Evolutionary conservation across 345 rosid species (phyloP).

Genomic region (Erodium maritimum): DNA sequence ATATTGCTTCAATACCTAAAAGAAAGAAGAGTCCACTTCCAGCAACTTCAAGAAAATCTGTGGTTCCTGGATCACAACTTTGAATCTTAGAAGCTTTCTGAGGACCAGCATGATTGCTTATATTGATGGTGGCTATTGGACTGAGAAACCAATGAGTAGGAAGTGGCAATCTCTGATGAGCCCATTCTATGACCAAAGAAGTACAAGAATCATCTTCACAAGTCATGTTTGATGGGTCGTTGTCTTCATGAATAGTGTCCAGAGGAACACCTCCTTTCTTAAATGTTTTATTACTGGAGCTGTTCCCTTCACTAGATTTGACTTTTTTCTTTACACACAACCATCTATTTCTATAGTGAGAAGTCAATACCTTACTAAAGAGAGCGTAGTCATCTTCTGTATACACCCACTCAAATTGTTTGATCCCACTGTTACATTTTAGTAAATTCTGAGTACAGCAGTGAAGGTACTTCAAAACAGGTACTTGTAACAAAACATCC

Average conservation of each 20-base stretch:
- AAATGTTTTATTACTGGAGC: constrained; percentile 12
- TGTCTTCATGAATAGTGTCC: constrained; percentile 73
- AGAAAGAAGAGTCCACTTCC: constrained; percentile 74
- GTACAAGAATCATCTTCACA: constrained; percentile 17
- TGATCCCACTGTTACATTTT: constrained; percentile 20
- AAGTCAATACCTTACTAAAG: constrained; percentile 37
- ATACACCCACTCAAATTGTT: constrained; percentile 32
- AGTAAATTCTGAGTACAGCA: constrained; percentile 26
- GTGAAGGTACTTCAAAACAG: constrained; percentile 38
- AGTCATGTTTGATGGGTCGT: constrained; percentile 32
- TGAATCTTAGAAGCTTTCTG: constrained; percentile 12
- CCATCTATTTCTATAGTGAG: constrained; percentile 71
- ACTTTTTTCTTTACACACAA: constrained; percentile 44
- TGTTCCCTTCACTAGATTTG: constrained; percentile 19
- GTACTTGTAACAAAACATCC: constrained; percentile 47
- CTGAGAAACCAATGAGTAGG: constrained; percentile 90
- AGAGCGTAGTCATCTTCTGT: constrained; percentile 35
- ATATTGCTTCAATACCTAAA: constrained; percentile 62
- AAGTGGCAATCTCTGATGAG: constrained; percentile 75
- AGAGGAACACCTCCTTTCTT: constrained; percentile 29
- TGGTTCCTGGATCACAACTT: constrained; percentile 19
- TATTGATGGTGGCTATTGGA: constrained; percentile 44
- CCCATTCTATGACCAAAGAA: constrained; percentile 51
- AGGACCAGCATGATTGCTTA: constrained; percentile 22
- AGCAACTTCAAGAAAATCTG: constrained; percentile 36